Conservation (phyloP, 2,329 filamentous ascomycete genomes). For the Escovopsis weberi region DNA sequence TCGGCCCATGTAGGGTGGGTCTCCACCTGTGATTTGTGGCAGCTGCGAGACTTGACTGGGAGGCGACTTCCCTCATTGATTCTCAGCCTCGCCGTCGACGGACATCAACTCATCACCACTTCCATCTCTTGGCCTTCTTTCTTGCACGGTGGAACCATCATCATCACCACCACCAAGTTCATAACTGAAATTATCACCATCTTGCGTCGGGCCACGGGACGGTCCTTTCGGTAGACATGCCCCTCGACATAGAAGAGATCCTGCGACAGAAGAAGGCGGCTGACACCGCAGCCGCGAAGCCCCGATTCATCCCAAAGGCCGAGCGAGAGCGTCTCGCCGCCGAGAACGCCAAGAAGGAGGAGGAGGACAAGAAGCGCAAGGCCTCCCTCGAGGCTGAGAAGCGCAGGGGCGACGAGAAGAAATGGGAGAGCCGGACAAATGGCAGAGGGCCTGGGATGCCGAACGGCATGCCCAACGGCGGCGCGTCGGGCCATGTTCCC, state of each 20-base stretch:
- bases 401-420: conserved; percentile 47
- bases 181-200: too few species aligned
- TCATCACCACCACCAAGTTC: too few species aligned
- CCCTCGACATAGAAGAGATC: conserved; percentile 71
- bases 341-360: conserved; percentile 60
- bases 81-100: conserved; percentile 1
- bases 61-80: background rate
- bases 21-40: background rate
- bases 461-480: conserved; percentile 12
- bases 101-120: background rate
- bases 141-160: too few species aligned
- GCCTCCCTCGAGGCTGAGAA: conserved; percentile 50
- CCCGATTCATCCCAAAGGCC: conserved; percentile 73
- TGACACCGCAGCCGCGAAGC: conserved; percentile 72
- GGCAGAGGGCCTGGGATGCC: conserved; percentile 9
- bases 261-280: conserved; percentile 74
- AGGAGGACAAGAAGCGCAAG: conserved; percentile 39
- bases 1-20: background rate
- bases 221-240: conserved; percentile 13
- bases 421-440: conserved; percentile 18
- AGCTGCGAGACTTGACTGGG: conserved; percentile 1
- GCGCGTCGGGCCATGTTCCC: conserved; percentile 30
- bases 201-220: too few species aligned
- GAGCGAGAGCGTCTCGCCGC: conserved; percentile 67
- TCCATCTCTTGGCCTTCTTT: background rate